A percentile compares a stretch with the other conserved stretches of the same genome.
Evolutionary conservation across 1,284 basidiomycete species (phyloP).

Genomic region (Ceratobasidium sp.): DNA sequence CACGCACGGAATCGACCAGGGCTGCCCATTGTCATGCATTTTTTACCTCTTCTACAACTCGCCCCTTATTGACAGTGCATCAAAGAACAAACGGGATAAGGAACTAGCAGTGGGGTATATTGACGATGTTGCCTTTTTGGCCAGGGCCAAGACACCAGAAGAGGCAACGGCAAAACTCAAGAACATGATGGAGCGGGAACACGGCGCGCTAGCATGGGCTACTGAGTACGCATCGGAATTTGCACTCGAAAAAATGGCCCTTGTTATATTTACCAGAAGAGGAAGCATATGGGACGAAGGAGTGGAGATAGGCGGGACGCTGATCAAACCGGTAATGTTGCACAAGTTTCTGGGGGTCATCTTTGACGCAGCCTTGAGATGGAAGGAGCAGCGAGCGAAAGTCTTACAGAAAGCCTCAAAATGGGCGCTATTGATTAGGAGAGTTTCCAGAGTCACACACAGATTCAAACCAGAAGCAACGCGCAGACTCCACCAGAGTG

Average conservation of each 20-base stretch:
- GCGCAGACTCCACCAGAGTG: background rate
- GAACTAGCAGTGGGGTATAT: too few relatives aligned
- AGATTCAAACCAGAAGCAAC: background rate
- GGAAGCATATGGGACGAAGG: background rate
- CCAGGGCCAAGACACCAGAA: too few relatives aligned
- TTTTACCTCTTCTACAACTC: background rate
- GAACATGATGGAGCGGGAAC: too few relatives aligned
- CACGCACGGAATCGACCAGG: slow-evolving; percentile 53
- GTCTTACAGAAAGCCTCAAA: background rate
- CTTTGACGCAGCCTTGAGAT: background rate
- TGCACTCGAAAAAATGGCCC: background rate
- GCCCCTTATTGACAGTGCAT: background rate
- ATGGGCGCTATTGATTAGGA: background rate
- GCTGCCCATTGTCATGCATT: slow-evolving; percentile 51
- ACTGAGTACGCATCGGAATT: background rate
- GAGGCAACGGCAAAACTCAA: too few relatives aligned
- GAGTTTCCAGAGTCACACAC: background rate
- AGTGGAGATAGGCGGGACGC: background rate
- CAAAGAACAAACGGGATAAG: too few relatives aligned
- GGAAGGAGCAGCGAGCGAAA: background rate
- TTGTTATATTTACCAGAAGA: background rate
- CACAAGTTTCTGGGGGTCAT: background rate
- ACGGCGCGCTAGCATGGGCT: too few relatives aligned
- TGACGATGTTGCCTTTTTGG: too few relatives aligned
- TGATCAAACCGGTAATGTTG: background rate